Base-by-base conservation (phyloP, 805 yeast species). In the Candida montana region DNA sequence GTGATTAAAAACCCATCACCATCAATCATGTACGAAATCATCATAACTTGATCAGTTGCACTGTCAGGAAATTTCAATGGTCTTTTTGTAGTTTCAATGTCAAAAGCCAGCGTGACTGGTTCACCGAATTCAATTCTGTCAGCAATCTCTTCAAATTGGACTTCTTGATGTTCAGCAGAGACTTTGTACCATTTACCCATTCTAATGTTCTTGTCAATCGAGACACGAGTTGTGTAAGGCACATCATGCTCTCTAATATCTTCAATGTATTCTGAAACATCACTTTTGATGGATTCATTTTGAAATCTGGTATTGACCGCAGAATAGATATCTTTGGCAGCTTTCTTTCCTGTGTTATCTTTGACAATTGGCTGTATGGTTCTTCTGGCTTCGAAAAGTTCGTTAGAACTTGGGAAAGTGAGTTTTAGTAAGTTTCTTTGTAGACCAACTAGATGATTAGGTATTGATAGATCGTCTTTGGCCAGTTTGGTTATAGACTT, bases 1-100 rank as follows among this genome's bases (percentile, higher is more conserved):
- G 98, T 93, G 46, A 93, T 95, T 31, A 93, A 67, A 58, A 68
- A 93, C 30, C 99, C 99, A 53, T 87, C 95, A 10, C 98, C 99
- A 59, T 93, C 99, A 47, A 93, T 90, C 99, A 95, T 95, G 60
- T 93, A 93, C 3, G 99, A 95, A 38, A 93, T 93, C 99, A 95
- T 95, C 97, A 93, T 93, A 31, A 93, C 76, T 62, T 87, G 95
- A 64, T 93, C 99, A 6, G 84, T 72, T 10, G 83, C 71, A 6
- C 96, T 75, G 54, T 88, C 99, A 0, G 99, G 99, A 52, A 93
- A 93, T 59, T 93, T 95, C 46, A 93, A 71, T 2, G 98, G 98
- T 11, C 95, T 88, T 59, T 93, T 93, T 12, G 97, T 88, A 1
- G 99, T 93, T 69, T 93, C 99, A 41, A 93, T 93, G 73, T 93